Base-by-base conservation (phyloP, 2,329 filamentous ascomycete species). In the Plenodomus lindquistii region DNA sequence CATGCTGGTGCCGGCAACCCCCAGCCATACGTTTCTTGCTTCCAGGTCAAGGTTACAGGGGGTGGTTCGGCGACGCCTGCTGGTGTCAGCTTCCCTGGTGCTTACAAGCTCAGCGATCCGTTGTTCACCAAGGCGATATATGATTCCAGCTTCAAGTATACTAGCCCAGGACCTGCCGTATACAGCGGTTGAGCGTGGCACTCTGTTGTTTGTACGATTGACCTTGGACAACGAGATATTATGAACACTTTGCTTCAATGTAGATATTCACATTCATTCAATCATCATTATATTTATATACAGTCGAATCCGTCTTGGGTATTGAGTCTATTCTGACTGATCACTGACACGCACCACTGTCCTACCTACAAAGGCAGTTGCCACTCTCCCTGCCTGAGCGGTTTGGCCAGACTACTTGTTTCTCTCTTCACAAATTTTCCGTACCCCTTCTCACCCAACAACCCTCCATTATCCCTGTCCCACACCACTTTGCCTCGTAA, bases 401-500 rank as follows among this genome's bases (percentile, higher is more conserved):
- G 57, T n/a, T 72, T 73, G 1, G 72, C 69, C 48, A 77, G 62
- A 24, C 64, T 66, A 52, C 71, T 74, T 27, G 50, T 43, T 16
- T 72, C 75, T 22, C 80, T 65, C 54, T 75, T 74, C 48, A 82
- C 42, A 46, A 82, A 84, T 54, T 72, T 63, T 0, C 81, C 81
- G 57, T 75, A 75, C 1, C 76, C 77, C 53, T 75, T 79, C 48
- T 70, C 59, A 1, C 79, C 80, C 9, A 81, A 17, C 57, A 34
- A 81, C 38, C 81, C 81, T 1, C 73, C 79, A n/a, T 74, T 69
- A 13, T 81, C 79, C 31, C 75, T 74, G 54, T 82, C 80, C 81
- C 80, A 86, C 1, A 85, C 79, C 0, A 86, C 75, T 51, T 79
- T 68, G 0, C 84, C 84, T 46, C 84, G 69, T 36, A 87, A 54